phyloP scores from a whole-genome alignment of 148 eudicot species.

The Chenopodium berlandieri region DNA sequence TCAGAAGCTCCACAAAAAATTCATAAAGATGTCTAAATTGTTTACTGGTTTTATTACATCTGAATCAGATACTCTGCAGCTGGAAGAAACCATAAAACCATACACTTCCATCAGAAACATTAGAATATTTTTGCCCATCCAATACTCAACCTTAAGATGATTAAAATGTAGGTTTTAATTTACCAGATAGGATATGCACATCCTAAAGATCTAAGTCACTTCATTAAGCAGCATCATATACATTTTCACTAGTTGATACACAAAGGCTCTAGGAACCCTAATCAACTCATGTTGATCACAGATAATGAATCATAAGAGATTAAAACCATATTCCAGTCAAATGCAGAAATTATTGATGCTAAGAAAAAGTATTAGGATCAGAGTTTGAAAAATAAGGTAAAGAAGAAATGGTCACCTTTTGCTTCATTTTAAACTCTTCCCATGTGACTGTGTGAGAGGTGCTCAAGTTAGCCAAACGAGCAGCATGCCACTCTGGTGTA shows the following conservation, averaged over 20 bases:
- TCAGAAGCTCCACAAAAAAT: too few relatives aligned
- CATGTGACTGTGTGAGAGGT: conserved; percentile 96
- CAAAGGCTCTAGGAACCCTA: neutral
- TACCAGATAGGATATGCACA: too few relatives aligned
- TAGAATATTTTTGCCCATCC: too few relatives aligned
- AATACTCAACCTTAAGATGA: too few relatives aligned
- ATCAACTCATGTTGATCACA: neutral
- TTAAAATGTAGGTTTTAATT: too few relatives aligned
- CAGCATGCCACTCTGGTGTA: conserved; percentile 99
- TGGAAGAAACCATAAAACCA: too few relatives aligned
- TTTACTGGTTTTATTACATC: too few relatives aligned
- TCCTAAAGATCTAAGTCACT: neutral
- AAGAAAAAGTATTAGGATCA: neutral
- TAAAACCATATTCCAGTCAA: neutral
- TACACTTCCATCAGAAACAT: too few relatives aligned
- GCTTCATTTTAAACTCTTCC: conserved; percentile 96
- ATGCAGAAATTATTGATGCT: neutral
- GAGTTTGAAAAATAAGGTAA: neutral
- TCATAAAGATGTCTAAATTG: too few relatives aligned
- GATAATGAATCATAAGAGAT: neutral
- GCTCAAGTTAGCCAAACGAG: conserved; percentile 96
- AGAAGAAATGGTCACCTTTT: conserved; percentile 63
- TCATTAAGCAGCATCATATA: neutral
- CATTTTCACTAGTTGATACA: neutral
- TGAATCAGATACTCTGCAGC: too few relatives aligned